A percentile compares a stretch with the other conserved stretches of the same genome.
Conservation (phyloP, 768 basidiomycete species). For the Suillus spraguei region DNA sequence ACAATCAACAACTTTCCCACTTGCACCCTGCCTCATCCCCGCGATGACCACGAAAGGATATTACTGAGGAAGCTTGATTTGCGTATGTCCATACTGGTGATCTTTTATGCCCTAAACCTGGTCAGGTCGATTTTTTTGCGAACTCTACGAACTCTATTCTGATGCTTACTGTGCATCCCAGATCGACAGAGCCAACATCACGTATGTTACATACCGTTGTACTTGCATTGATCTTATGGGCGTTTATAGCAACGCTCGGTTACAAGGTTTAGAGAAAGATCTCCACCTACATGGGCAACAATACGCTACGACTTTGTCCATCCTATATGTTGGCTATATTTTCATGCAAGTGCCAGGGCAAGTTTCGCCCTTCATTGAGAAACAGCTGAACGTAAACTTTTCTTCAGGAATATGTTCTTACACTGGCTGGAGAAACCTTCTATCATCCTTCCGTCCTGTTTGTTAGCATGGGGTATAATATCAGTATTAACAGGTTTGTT, state of each 20-base stretch:
- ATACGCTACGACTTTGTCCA: slow-evolving; percentile 25
- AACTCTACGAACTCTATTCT: neutral
- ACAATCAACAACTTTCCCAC: neutral
- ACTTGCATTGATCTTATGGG: neutral
- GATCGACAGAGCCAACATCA: neutral
- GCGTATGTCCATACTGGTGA: neutral
- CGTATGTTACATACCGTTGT: neutral
- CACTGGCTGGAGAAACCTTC: slow-evolving; percentile 33
- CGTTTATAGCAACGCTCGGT: slow-evolving; percentile 16
- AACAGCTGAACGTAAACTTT: neutral
- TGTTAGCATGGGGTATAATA: slow-evolving; percentile 40
- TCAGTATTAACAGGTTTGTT: slow-evolving; percentile 38
- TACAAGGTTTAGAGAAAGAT: slow-evolving; percentile 28
- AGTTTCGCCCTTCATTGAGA: neutral
- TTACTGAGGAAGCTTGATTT: neutral
- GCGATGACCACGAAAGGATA: neutral
- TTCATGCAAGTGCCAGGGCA: slow-evolving; percentile 26
- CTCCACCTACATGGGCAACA: no score
- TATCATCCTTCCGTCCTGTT: slow-evolving; percentile 26
- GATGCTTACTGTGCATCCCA: neutral
- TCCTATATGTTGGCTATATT: slow-evolving; percentile 29
- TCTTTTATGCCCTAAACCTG: neutral
- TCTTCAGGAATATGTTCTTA: slow-evolving; percentile 31
- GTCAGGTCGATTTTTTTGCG: neutral
- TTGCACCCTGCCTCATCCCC: neutral